phyloP scores from a whole-genome alignment of 768 basidiomycete genomes.

The Boletus subparvulus region DNA sequence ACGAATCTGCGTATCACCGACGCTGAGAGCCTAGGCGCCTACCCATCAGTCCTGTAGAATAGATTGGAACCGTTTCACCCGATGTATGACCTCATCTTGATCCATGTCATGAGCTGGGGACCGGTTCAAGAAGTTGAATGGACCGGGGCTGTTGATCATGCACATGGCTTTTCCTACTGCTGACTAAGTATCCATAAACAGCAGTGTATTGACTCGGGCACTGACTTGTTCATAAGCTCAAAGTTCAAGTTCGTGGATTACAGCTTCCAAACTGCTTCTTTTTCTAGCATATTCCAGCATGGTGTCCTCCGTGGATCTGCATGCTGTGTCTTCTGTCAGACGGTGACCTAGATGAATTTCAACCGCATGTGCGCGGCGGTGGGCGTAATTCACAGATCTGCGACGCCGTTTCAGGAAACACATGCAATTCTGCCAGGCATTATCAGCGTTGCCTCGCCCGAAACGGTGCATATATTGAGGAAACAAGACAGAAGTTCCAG shows the following conservation, averaged over 20 bases:
- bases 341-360: too few species aligned
- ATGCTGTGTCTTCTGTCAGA: background rate
- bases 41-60: background rate
- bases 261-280: background rate
- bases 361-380: background rate
- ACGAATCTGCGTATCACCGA: conserved; percentile 64
- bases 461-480: conserved; percentile 2
- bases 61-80: conserved; percentile 44
- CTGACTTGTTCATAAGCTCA: too few species aligned
- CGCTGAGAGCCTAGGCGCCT: conserved; percentile 42
- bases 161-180: background rate
- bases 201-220: background rate
- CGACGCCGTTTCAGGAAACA: background rate
- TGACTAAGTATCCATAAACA: conserved; percentile 12
- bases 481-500: background rate
- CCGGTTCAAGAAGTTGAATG: background rate
- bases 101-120: conserved; percentile 7
- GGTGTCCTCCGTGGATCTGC: too few species aligned
- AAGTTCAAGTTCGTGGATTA: background rate
- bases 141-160: too few species aligned
- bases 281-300: background rate
- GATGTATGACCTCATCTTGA: conserved; percentile 29
- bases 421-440: too few species aligned
- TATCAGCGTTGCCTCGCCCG: background rate
- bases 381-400: background rate